A percentile compares a stretch with the other conserved stretches of the same genome.
phyloP scores from a whole-genome alignment of 2,329 filamentous ascomycete genomes.

The Stachybotrys chartarum region DNA sequence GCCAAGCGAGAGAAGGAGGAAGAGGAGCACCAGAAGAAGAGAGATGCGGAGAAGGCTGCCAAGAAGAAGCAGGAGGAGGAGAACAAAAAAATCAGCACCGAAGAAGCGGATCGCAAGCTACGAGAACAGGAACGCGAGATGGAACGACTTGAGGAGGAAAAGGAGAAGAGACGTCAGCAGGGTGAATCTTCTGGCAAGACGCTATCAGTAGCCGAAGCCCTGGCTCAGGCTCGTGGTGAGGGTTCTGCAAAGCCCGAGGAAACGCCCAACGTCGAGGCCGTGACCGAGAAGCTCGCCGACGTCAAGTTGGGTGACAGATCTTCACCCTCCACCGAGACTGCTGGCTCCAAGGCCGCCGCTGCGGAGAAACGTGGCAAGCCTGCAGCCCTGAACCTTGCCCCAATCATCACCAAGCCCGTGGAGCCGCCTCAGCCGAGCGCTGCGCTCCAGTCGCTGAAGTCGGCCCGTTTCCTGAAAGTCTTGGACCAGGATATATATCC shows the following conservation, averaged over 20 bases:
- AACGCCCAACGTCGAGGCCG: conserved; percentile 28
- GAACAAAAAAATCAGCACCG: conserved; percentile 35
- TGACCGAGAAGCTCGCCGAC: conserved; percentile 42
- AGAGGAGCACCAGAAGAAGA: conserved; percentile 39
- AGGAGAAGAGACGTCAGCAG: conserved; percentile 47
- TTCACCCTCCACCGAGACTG: conserved; percentile 32
- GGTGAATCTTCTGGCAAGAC: conserved; percentile 42
- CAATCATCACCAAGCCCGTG: conserved; percentile 73
- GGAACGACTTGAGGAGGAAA: conserved; percentile 66
- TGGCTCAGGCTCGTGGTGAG: conserved; percentile 27
- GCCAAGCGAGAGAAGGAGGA: conserved; percentile 41
- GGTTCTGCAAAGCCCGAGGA: conserved; percentile 29
- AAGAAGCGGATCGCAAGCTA: conserved; percentile 57
- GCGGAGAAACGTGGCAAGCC: conserved; percentile 67
- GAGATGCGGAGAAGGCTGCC: conserved; percentile 34
- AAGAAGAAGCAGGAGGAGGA: conserved; percentile 45
- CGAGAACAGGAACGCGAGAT: conserved; percentile 67
- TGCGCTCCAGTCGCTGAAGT: conserved; percentile 87
- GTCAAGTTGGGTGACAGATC: conserved; percentile 41
- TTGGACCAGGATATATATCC: conserved; percentile 78
- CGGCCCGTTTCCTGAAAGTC: conserved; percentile 78
- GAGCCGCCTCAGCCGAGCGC: conserved; percentile 91
- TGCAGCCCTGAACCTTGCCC: conserved; percentile 77
- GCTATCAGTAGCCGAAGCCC: conserved; percentile 43
- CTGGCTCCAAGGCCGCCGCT: conserved; percentile 43